Base-by-base conservation (phyloP, 2,329 filamentous ascomycete species). In the Hymenotorrendiella dingleyae region DNA sequence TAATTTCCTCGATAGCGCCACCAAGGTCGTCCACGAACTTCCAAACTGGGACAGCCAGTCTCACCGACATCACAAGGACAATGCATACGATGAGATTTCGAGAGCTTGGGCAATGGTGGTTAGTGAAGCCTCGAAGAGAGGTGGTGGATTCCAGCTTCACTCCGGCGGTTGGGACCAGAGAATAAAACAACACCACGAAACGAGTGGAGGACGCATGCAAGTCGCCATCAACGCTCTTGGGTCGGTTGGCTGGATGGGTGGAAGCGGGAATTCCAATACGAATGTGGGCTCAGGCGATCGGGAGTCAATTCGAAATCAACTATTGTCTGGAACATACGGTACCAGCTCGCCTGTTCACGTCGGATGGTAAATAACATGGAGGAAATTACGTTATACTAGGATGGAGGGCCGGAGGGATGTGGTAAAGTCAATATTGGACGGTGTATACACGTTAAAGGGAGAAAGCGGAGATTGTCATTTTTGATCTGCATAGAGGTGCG, bases 21-120 rank as follows among this genome's bases (percentile, higher is more conserved):
- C 93, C 23, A 82, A 91, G 52, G 79, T 97, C 43, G 85, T 97
- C 43, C 90, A 98, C 64, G 75, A 82, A 28, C 73, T 98, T 32
- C 93, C 93, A 3, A 79, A 94, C 58, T 98, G 90, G 89, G 86
- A 93, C 54, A 87, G 82, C 33, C 85, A 84, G 47, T 80, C 87
- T 49, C 85, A 96, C 67, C 90, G 90, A 53, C 78, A 95, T 56
- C 87, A 94, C 69, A 96, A 96, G 65, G 84, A 95, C 53, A 88
- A 88, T 50, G 90, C 91, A 6, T 98, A 98, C 61, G 91, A 98
- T 58, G 93, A 97, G 61, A 90, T 98, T 50, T 84, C 87, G 20
- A 88, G 84, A 58, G 93, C 93, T 1, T 98, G 93, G 93, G 82
- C 87, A 12, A 65, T 94, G 53, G 91, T 95, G 37, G 85, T 98